Conservation (phyloP, 2,329 filamentous ascomycete species). For the Colletotrichum sansevieriae region DNA sequence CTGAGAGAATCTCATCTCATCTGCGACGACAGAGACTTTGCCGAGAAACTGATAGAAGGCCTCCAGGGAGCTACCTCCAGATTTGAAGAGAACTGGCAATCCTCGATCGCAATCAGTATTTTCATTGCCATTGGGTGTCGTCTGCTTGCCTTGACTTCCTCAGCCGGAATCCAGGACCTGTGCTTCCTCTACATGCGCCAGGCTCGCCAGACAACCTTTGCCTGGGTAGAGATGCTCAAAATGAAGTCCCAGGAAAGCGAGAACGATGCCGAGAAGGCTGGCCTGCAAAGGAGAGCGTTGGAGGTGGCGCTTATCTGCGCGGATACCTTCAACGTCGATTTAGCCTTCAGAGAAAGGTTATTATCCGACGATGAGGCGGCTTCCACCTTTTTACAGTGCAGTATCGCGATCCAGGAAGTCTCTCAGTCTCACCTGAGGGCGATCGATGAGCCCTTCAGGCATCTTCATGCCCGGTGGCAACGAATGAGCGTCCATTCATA, state of each 20-base stretch:
- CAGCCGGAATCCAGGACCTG: slow-evolving; percentile 39
- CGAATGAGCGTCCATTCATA: neutral
- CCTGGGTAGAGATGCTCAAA: slow-evolving; percentile 56
- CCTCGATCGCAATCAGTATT: slow-evolving; percentile 53
- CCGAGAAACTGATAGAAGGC: slow-evolving; percentile 47
- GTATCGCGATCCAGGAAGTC: slow-evolving; percentile 52
- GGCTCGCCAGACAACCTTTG: slow-evolving; percentile 51
- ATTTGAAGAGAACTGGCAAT: slow-evolving; percentile 66
- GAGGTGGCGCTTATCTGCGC: slow-evolving; percentile 58
- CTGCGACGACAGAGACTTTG: neutral
- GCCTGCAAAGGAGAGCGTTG: slow-evolving; percentile 51
- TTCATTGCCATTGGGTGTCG: slow-evolving; percentile 58
- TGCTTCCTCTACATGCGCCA: slow-evolving; percentile 44
- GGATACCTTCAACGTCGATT: slow-evolving; percentile 60
- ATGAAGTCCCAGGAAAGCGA: slow-evolving; percentile 43
- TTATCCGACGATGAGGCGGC: slow-evolving; percentile 45
- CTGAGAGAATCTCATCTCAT: neutral
- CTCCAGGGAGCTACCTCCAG: slow-evolving; percentile 50
- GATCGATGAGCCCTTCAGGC: neutral
- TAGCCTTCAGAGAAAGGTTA: slow-evolving; percentile 43
- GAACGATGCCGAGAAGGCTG: slow-evolving; percentile 46
- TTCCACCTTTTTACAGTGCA: slow-evolving; percentile 53
- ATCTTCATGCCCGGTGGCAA: slow-evolving; percentile 18
- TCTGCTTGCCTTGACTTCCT: slow-evolving; percentile 55
- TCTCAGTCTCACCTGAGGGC: neutral